Base-by-base conservation (phyloP, 1,284 basidiomycete genomes). In the Cerioporus squamosus region DNA sequence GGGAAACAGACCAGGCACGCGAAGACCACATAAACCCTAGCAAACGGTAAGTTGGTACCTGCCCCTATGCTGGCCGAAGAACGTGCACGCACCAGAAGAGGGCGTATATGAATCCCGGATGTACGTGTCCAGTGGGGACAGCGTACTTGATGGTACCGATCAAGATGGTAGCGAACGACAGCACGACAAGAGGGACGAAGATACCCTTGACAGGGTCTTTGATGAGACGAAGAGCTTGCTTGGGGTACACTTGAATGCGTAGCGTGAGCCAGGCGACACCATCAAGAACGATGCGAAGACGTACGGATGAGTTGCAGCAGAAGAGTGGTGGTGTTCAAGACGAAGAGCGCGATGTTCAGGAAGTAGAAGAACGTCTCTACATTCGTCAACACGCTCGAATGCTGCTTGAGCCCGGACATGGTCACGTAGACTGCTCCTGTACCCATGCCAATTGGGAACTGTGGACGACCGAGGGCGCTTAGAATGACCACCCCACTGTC, bases 381-480 rank as follows among this genome's bases (percentile, higher is more conserved):
- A 23, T 63, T 65, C 9, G 70, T 75, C 43, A 80, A 60, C 12
- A 66, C 61, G 8, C 53, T 29, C 17, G 76, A 72, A 39, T 73
- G 78, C 31, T 70, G 62, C 61, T 76, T 76, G 44, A 79, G 52
- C 20, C 75, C 77, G 12, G 77, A 77, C 33, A 82, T 69, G 5
- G 78, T 76, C 22, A 81, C 75, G 65, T 81, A 80, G 54, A 81
- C 80, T 10, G 80, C 79, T 50, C 79, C 77, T 9, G 80, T 81
- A 29, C 79, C 79, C 79, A 81, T 80, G 29, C 80, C 79, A 40
- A 82, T 75, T 0, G 80, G 79, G 64, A 81, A 82, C 80, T 81
- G 44, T 31, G 55, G 26, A 55, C 42, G 26, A 52, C 45, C 26
- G 12, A 26, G 42, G 44, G 33, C 15, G 26, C 17, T 18, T 20